phyloP scores from a whole-genome alignment of 2,329 filamentous ascomycete species.

The Scytalidium lignicola region DNA sequence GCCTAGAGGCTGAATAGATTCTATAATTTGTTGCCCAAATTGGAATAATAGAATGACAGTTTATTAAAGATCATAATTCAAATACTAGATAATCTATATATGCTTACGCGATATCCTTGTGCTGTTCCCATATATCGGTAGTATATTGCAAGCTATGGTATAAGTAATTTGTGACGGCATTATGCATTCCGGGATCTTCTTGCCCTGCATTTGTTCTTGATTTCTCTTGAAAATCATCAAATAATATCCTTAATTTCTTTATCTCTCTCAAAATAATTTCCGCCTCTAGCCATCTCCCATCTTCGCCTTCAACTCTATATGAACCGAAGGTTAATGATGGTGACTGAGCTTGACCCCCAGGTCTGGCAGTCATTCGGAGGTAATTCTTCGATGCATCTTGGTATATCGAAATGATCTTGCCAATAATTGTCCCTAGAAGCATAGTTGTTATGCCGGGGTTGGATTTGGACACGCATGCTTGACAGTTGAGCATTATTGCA shows the following conservation, averaged over 20 bases:
- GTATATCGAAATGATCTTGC: slow-evolving; percentile 43
- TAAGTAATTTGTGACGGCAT: slow-evolving; percentile 41
- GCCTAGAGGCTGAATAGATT: too few species aligned
- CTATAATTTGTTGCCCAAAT: too few species aligned
- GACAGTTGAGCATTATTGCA: slow-evolving; percentile 40
- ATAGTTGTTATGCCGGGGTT: slow-evolving; percentile 41
- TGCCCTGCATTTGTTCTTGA: slow-evolving; percentile 18
- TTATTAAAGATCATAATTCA: too few species aligned
- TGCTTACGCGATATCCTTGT: too few species aligned
- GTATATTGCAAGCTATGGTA: slow-evolving; percentile 33
- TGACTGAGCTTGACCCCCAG: slow-evolving; percentile 8
- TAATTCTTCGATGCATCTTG: slow-evolving; percentile 35
- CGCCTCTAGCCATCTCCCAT: slow-evolving; percentile 41
- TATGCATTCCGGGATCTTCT: slow-evolving; percentile 33
- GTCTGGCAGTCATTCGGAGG: slow-evolving; percentile 26
- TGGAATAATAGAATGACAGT: too few species aligned
- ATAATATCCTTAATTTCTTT: slow-evolving; percentile 41
- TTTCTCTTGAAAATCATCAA: slow-evolving; percentile 38
- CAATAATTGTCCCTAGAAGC: slow-evolving; percentile 45
- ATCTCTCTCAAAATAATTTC: slow-evolving; percentile 45
- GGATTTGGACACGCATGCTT: slow-evolving; percentile 38
- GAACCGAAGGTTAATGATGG: slow-evolving; percentile 38
- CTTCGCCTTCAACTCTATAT: slow-evolving; percentile 41
- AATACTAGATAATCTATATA: too few species aligned
- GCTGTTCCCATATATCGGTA: too few species aligned